Evolutionary conservation across 805 yeast species (phyloP), one percentile per base, ranked within the genome.

Genomic region (Yamadazyma takamatsuzukensis): DNA sequence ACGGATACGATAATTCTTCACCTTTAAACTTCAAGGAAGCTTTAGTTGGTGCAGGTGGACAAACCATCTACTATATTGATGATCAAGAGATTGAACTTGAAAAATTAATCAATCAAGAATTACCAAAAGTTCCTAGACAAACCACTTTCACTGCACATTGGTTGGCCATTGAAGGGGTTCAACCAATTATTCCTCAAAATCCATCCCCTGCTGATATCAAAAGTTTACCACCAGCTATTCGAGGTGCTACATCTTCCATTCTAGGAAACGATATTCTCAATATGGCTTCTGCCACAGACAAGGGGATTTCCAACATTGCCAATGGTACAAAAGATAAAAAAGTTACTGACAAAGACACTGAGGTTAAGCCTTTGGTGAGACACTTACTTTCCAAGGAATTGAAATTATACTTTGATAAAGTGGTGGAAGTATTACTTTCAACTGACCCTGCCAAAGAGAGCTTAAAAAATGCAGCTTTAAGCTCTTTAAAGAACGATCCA

Each of bases 111-210:
- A 90, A 93, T 54, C 90, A 83, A 54, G 97, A 96, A 19, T 66
- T 93, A 39, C 99, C 99, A 5, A 86, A 83, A 49, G 95, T 94
- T 3, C 98, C 99, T 4, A 73, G 97, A 37, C 80, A 82, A 39
- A 81, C 95, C 2, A 81, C 96, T 0, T 89, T 85, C 56, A 88
- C 97, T 0, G 95, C 97, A 5, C 95, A 84, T 55, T 90, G 98
- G 97, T 69, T 94, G 19, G 97, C 98, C 0, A 85, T 93, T 33
- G 99, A 93, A 59, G 99, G 99, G 37, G 95, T 93, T 6, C 99
- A 93, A 54, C 98, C 99, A 1, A 81, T 93, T 19, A 90, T 93
- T 34, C 95, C 97, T 2, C 98, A 94, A 60, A 93, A 93, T 61
- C 99, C 99, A 15, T 73, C 81, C 30, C 74, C 80, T 14, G 70